A percentile compares a stretch with the other conserved stretches of the same genome.
Evolutionary conservation across 2,329 filamentous ascomycete species (phyloP).

Genomic region (Sporothrix humicola): DNA sequence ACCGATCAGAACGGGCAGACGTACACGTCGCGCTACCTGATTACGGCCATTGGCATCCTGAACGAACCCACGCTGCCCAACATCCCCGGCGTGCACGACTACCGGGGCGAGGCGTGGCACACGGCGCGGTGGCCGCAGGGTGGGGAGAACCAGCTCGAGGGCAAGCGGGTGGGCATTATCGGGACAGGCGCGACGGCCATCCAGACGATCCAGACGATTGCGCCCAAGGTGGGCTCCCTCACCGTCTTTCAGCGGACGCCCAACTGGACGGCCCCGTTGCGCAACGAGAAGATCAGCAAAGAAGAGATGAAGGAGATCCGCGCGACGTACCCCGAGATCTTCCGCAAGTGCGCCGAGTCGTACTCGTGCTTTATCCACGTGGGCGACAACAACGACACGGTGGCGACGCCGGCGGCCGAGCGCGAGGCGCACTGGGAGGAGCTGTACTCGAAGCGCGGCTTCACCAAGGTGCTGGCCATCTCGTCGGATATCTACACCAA

Average conservation of each 20-base stretch:
- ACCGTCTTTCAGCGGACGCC: slow-evolving; percentile 64
- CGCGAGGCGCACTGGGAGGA: slow-evolving; percentile 51
- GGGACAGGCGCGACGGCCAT: slow-evolving; percentile 39
- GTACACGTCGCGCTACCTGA: slow-evolving; percentile 52
- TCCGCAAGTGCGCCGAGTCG: slow-evolving; percentile 51
- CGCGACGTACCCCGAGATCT: slow-evolving; percentile 49
- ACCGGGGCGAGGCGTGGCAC: slow-evolving; percentile 35
- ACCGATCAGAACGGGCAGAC: slow-evolving; percentile 49
- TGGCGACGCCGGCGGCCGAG: slow-evolving; percentile 50
- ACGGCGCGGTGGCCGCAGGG: slow-evolving; percentile 36
- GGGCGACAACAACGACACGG: slow-evolving; percentile 51
- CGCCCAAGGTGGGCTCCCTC: slow-evolving; percentile 42
- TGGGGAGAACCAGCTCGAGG: slow-evolving; percentile 28
- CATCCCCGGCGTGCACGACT: slow-evolving; percentile 40
- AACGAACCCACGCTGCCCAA: slow-evolving; percentile 52
- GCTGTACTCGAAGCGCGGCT: slow-evolving; percentile 45
- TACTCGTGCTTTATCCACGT: slow-evolving; percentile 61
- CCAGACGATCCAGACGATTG: slow-evolving; percentile 39
- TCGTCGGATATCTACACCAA: slow-evolving; percentile 41
- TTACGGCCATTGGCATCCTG: slow-evolving; percentile 55
- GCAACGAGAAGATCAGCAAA: slow-evolving; percentile 51
- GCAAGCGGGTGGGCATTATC: slow-evolving; percentile 38
- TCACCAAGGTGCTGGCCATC: slow-evolving; percentile 27
- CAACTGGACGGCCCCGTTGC: slow-evolving; percentile 64
- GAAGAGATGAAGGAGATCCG: too few relatives aligned